Evolutionary conservation across 176 grass and related monocot genomes (phyloP).

Genomic region (maize (Zea mays)): Zm-B73-REFERENCE-NAM-5.0 NC_050100.1:206240001-206240500

Average conservation of each 20-base stretch:
- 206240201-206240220: not conserved
- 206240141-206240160: not conserved
- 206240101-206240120: not conserved
- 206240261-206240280: slow-evolving; percentile 14
- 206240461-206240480: too few species aligned
- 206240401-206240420: not conserved
- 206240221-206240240: not conserved
- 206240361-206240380: not conserved
- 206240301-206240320: not conserved
- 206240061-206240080: not conserved
- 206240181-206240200: not conserved
- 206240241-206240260: not conserved
- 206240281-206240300: not conserved
- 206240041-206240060: not conserved
- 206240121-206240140: not conserved
- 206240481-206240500: too few species aligned
- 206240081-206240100: not conserved
- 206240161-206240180: not conserved
- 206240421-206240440: too few species aligned
- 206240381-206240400: not conserved
- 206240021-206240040: not conserved
- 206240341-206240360: not conserved
- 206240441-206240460: too few species aligned
- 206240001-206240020: not conserved
- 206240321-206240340: not conserved